Evolutionary conservation across 1,284 basidiomycete species (phyloP).

Genomic region (Neonothopanus nambi): DNA sequence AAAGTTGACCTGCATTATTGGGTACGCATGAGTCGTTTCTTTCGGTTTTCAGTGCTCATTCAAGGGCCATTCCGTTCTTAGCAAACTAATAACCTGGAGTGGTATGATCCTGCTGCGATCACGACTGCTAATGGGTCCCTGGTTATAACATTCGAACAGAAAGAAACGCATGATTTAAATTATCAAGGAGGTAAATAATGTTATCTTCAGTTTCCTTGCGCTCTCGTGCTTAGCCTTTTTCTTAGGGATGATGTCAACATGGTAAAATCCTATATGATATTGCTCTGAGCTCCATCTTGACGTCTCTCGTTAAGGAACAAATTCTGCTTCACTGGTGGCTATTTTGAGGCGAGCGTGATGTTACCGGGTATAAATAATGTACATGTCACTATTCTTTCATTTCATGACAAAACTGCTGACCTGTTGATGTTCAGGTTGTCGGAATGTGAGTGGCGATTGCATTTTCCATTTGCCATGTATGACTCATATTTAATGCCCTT

Average conservation of each 20-base stretch:
- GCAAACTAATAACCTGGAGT: slow-evolving; percentile 16
- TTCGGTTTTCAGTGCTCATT: background rate
- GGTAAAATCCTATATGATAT: too few relatives aligned
- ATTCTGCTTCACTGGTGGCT: slow-evolving; percentile 57
- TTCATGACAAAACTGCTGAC: background rate
- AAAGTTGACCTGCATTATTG: slow-evolving; percentile 11
- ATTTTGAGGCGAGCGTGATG: slow-evolving; percentile 34
- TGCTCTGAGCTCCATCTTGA: too few relatives aligned
- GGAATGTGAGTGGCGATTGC: background rate
- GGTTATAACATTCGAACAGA: slow-evolving; percentile 10
- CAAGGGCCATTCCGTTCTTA: background rate
- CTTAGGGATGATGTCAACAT: too few relatives aligned
- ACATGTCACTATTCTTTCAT: slow-evolving; percentile 5
- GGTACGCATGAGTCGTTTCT: background rate
- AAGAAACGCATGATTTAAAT: slow-evolving; percentile 7
- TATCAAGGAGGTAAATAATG: slow-evolving; percentile 11
- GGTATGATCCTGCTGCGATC: slow-evolving; percentile 21
- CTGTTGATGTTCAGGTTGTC: background rate
- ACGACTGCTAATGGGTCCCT: slow-evolving; percentile 14
- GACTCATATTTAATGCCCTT: background rate
- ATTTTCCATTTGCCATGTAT: background rate
- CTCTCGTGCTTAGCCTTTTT: background rate
- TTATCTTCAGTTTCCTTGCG: too few relatives aligned
- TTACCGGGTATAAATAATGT: slow-evolving; percentile 15
- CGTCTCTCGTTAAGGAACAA: slow-evolving; percentile 39